Base-by-base conservation (phyloP, 495 filamentous ascomycete species). In the Xylaria intraflava region DNA sequence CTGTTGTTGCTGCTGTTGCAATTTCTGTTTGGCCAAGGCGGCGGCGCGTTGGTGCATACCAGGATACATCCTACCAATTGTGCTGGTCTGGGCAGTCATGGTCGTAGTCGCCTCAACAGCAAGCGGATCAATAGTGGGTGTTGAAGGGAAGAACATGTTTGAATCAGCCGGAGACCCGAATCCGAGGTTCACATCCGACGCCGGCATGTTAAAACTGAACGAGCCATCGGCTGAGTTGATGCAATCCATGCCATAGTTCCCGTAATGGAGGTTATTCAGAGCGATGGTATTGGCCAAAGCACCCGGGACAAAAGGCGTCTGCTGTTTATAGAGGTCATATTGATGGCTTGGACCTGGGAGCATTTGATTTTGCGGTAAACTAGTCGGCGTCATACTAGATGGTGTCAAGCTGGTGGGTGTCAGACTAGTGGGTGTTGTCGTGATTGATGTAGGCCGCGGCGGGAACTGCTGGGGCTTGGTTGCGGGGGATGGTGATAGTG, bases 301-400 rank as follows among this genome's bases (percentile, higher is more conserved):
- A 39, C 88, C 88, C 1, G 86, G 83, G 0, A 91, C 87, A 26
- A 95, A 78, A 50, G 89, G 89, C 3, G 91, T 93, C 69, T 95
- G 90, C 64, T 98, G 92, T 69, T 86, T 85, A 70, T 95, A 89
- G 40, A 84, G 82, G 56, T 90, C 85, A 71, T 98, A 98, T 64
- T 91, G 86, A 73, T 96, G 89, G 63, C 89, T 95, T 8, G 92
- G 91, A 17, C 78, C 89, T 39, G 83, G 79, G 60, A 89, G 82
- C 12, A 72, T 68, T 62, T 85, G 81, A 30, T 77, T 79, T 20
- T 68, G 56, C 11, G 69, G 62, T 49, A 72, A 6, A 35, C 14
- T 12, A 3, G 31, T 8, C 3, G 31, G 9, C 14, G 6, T 14
- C 12, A 12, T 2, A 2, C 9, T 12, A 11, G 31, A 6, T 35